These are phyloP conservation scores for Ploettnerulaceae sp. DNA, from an alignment of 2,329 filamentous ascomycete species.

Conservation along the genomic window DNA sequence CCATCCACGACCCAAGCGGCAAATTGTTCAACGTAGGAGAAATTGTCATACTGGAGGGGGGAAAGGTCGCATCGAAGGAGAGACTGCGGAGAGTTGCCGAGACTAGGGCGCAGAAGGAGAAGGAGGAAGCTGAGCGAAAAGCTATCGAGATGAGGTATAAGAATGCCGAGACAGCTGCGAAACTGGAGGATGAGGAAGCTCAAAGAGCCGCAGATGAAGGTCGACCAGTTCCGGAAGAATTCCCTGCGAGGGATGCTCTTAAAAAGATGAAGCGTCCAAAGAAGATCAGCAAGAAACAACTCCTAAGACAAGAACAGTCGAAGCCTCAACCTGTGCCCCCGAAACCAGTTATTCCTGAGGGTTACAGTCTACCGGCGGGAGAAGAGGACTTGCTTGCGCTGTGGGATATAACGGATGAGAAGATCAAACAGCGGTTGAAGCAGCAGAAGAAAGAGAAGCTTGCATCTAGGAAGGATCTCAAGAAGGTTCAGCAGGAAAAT, in stretches of 20 bases:
- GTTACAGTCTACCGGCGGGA: constrained; percentile 27
- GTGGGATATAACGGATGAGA: constrained; percentile 34
- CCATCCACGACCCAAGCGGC: constrained; percentile 32
- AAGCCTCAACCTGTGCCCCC: constrained; percentile 22
- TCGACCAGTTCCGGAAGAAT: neutral
- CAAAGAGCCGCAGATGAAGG: constrained; percentile 1
- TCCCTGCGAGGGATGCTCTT: constrained; percentile 9
- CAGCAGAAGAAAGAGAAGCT: constrained; percentile 22
- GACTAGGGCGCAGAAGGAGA: constrained; percentile 9
- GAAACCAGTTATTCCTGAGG: constrained; percentile 30
- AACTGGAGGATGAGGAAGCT: constrained; percentile 3
- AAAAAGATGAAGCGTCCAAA: constrained; percentile 1
- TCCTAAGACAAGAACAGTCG: constrained; percentile 19
- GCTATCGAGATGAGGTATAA: constrained; percentile 15
- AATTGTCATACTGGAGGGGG: constrained; percentile 29
- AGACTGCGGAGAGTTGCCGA: constrained; percentile 15
- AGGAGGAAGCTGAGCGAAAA: constrained; percentile 13
- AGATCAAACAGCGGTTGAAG: constrained; percentile 27
- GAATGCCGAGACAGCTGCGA: constrained; percentile 8
- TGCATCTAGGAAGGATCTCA: constrained; percentile 19
- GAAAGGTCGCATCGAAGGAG: constrained; percentile 29
- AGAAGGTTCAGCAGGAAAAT: constrained; percentile 23
- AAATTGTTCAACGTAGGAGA: constrained; percentile 33
- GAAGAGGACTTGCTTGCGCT: constrained; percentile 33
- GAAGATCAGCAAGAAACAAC: constrained; percentile 24